phyloP scores from a whole-genome alignment of 257 asterid species.

The Nicotiana noctiflora region DNA sequence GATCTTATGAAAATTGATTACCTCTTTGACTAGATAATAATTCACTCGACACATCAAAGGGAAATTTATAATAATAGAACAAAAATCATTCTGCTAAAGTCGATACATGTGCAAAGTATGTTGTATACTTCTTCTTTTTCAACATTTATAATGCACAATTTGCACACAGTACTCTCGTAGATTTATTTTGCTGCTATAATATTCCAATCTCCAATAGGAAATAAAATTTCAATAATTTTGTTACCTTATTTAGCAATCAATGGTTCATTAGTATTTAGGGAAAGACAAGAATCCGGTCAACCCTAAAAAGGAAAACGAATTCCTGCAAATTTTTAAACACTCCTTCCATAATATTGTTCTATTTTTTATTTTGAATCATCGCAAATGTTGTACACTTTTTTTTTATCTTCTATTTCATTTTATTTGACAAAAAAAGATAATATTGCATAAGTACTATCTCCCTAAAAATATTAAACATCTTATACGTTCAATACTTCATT shows the following conservation, averaged over 20 bases:
- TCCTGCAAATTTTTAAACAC: not conserved
- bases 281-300: not conserved
- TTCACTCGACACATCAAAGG: not conserved
- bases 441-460: not conserved
- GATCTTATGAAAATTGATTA: not conserved
- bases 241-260: not conserved
- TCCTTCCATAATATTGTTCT: not conserved
- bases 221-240: not conserved
- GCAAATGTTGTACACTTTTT: not conserved
- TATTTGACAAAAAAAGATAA: not conserved
- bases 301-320: not conserved
- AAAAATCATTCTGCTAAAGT: not conserved
- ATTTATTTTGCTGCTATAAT: not conserved
- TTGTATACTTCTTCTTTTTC: not conserved
- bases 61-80: not conserved
- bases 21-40: not conserved
- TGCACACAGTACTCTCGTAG: not conserved
- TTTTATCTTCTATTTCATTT: not conserved
- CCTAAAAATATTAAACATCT: not conserved
- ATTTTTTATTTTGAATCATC: not conserved
- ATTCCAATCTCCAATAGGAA: not conserved
- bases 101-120: not conserved
- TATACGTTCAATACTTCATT: not conserved
- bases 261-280: not conserved
- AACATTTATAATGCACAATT: not conserved